These are phyloP conservation scores for Gynochthodes officinalis DNA, from an alignment of 257 asterid genomes.

Conservation along the genomic window DNA sequence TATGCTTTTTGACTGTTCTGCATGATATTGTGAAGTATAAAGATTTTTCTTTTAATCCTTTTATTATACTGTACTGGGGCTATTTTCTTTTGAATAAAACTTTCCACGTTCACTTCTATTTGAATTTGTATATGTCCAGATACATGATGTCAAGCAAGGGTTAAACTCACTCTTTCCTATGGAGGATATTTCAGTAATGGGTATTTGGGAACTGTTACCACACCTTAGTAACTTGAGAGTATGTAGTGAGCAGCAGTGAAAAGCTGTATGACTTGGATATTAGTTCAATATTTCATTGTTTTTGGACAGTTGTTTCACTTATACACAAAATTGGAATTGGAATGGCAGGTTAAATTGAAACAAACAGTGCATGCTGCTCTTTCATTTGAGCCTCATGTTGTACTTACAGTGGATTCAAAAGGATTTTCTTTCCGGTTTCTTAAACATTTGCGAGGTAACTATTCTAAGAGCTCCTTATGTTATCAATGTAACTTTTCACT, in stretches of 20 bases:
- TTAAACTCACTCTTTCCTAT: conserved; percentile 63
- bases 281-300: not conserved
- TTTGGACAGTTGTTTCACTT: not conserved
- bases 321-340: conserved; percentile 19
- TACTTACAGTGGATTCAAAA: conserved; percentile 88
- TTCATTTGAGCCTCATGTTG: conserved; percentile 76
- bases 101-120: not conserved
- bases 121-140: conserved; percentile 29
- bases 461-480: conserved; percentile 9
- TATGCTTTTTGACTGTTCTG: not conserved
- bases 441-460: conserved; percentile 70
- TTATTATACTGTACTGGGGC: not conserved
- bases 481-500: conserved; percentile 9
- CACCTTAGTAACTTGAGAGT: conserved; percentile 75
- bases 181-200: conserved; percentile 95
- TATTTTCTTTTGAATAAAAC: not conserved
- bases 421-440: conserved; percentile 89
- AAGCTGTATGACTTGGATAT: not conserved
- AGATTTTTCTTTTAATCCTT: not conserved
- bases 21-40: not conserved
- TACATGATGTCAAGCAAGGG: conserved; percentile 73
- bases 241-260: conserved; percentile 1
- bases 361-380: conserved; percentile 71
- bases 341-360: conserved; percentile 55
- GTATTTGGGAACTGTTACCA: conserved; percentile 90